These are phyloP conservation scores for Debaryomyces hansenii DNA, from an alignment of 805 yeast species.

Conservation along the genomic window DNA sequence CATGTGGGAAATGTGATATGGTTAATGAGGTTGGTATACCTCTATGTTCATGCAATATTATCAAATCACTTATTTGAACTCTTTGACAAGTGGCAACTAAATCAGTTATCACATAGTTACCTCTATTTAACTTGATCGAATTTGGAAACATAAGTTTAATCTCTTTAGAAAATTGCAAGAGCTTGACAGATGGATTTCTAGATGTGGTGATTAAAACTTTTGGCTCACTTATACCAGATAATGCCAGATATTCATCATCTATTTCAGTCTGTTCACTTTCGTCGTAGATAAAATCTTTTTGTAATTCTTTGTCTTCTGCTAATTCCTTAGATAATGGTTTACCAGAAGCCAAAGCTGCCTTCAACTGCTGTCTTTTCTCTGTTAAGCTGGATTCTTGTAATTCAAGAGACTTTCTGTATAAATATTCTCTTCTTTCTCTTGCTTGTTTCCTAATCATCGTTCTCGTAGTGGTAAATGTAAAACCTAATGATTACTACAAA, in stretches of 20 bases:
- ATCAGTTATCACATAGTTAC: slow-evolving; percentile 84
- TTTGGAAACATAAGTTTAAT: slow-evolving; percentile 87
- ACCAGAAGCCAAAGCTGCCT: slow-evolving; percentile 88
- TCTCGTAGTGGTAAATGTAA: background rate
- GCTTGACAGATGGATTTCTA: slow-evolving; percentile 81
- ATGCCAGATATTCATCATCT: slow-evolving; percentile 89
- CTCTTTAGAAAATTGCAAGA: slow-evolving; percentile 92
- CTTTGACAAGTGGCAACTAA: slow-evolving; percentile 80
- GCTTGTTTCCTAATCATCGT: slow-evolving; percentile 84
- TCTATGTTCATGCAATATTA: slow-evolving; percentile 91
- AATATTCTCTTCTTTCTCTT: slow-evolving; percentile 91
- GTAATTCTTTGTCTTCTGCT: slow-evolving; percentile 81
- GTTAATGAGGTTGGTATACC: slow-evolving; percentile 97
- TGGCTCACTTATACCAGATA: slow-evolving; percentile 89
- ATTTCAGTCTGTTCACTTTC: slow-evolving; percentile 68
- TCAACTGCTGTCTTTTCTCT: slow-evolving; percentile 82
- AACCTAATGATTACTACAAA: background rate
- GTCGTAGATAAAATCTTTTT: slow-evolving; percentile 82
- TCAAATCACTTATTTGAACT: slow-evolving; percentile 79
- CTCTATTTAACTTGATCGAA: slow-evolving; percentile 85
- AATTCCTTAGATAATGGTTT: slow-evolving; percentile 86
- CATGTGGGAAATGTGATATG: slow-evolving; percentile 94
- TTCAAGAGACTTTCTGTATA: slow-evolving; percentile 85
- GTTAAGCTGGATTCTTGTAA: slow-evolving; percentile 84
- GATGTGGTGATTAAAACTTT: slow-evolving; percentile 90